A percentile compares a stretch with the other conserved stretches of the same genome.
Conservation (phyloP, 805 yeast species). For the Wickerhamomyces silvicola region DNA sequence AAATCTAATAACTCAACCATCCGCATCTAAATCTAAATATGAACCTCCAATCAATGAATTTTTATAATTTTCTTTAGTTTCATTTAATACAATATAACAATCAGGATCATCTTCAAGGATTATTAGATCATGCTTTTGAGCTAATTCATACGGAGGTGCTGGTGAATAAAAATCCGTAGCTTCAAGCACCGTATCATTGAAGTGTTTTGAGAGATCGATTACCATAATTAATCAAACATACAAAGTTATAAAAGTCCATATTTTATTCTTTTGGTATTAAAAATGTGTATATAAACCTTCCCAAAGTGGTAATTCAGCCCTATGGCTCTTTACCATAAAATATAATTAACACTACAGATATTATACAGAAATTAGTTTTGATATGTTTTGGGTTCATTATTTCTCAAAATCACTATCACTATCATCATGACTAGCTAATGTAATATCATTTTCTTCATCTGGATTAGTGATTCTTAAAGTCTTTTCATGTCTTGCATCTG, state of each 20-base stretch:
- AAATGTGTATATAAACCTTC: too few relatives aligned
- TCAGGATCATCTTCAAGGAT: slow-evolving; percentile 70
- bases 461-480: slow-evolving; percentile 48
- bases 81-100: slow-evolving; percentile 55
- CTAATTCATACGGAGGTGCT: slow-evolving; percentile 34
- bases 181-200: background rate
- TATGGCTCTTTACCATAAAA: too few relatives aligned
- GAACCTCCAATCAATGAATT: slow-evolving; percentile 40
- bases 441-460: slow-evolving; percentile 19
- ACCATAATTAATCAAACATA: too few relatives aligned
- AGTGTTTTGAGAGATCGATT: slow-evolving; percentile 2
- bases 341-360: too few relatives aligned
- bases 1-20: slow-evolving; percentile 70
- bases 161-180: slow-evolving; percentile 4
- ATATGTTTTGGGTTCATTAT: too few relatives aligned
- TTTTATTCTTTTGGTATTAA: too few relatives aligned
- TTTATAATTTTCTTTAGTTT: slow-evolving; percentile 27
- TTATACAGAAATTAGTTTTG: too few relatives aligned
- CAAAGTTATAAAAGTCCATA: too few relatives aligned
- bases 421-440: slow-evolving; percentile 7
- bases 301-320: too few relatives aligned
- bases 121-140: slow-evolving; percentile 47
- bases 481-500: slow-evolving; percentile 40
- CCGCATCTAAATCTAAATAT: slow-evolving; percentile 55
- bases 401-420: slow-evolving; percentile 6